Evolutionary conservation across 2,329 filamentous ascomycete species (phyloP).

Genomic region (Neopestalotiopsis sp.): DNA sequence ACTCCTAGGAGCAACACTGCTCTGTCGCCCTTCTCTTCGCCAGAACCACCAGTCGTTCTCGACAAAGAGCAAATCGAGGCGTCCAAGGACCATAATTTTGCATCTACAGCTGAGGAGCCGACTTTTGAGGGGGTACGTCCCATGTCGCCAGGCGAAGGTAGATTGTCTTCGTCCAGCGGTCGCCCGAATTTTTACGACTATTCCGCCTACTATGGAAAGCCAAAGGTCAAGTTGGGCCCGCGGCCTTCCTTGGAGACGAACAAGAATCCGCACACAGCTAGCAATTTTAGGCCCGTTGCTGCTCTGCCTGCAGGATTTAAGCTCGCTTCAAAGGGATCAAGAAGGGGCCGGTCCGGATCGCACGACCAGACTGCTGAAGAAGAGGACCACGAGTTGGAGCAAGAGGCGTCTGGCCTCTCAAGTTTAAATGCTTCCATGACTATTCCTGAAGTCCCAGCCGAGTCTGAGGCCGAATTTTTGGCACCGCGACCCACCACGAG

Average conservation of each 20-base stretch:
- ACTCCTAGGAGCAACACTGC: slow-evolving; percentile 29
- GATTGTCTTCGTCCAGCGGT: slow-evolving; percentile 57
- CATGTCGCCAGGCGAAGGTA: slow-evolving; percentile 44
- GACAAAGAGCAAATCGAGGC: slow-evolving; percentile 56
- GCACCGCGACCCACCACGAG: slow-evolving; percentile 48
- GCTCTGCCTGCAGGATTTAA: slow-evolving; percentile 83
- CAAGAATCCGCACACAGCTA: slow-evolving; percentile 66
- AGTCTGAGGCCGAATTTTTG: slow-evolving; percentile 38
- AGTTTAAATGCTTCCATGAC: slow-evolving; percentile 41
- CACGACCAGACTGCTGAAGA: slow-evolving; percentile 37
- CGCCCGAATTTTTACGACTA: slow-evolving; percentile 57
- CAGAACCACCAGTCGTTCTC: slow-evolving; percentile 49
- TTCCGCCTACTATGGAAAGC: slow-evolving; percentile 63
- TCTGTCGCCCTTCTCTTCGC: slow-evolving; percentile 29
- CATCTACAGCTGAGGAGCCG: slow-evolving; percentile 54
- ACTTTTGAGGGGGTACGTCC: slow-evolving; percentile 55
- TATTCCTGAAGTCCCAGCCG: slow-evolving; percentile 37
- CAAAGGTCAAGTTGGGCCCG: slow-evolving; percentile 88
- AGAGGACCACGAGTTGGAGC: slow-evolving; percentile 31
- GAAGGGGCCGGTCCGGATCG: slow-evolving; percentile 48
- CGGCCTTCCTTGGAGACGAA: slow-evolving; percentile 74
- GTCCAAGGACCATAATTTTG: slow-evolving; percentile 56
- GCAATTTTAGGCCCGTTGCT: slow-evolving; percentile 72
- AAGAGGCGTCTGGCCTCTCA: slow-evolving; percentile 41
- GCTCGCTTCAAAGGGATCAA: slow-evolving; percentile 63